A percentile compares a stretch with the other conserved stretches of the same genome.
Conservation (phyloP, 495 filamentous ascomycete species). For the Podospora pseudoanserina region DNA sequence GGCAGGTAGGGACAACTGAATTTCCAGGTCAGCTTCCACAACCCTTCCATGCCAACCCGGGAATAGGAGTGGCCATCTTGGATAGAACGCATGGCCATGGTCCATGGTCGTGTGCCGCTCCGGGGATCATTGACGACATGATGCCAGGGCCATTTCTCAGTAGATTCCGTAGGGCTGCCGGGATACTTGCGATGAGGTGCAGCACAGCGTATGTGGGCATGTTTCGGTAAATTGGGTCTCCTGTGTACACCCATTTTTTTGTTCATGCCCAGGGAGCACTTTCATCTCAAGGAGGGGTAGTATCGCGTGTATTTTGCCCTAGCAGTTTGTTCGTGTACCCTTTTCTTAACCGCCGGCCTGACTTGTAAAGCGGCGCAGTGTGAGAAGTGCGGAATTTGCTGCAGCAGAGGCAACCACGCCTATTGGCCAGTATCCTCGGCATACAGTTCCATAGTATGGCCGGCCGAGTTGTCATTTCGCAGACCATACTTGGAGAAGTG, state of each 20-base stretch:
- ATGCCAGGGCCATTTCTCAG: too few species aligned
- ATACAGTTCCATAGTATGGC: neutral
- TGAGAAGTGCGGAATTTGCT: conserved; percentile 12
- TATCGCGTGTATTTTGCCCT: neutral
- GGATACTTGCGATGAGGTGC: conserved; percentile 3
- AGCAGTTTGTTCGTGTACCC: neutral
- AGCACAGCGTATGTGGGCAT: neutral
- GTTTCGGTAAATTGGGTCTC: neutral
- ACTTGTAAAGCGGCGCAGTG: neutral
- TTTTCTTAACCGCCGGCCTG: neutral
- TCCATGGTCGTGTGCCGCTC: conserved; percentile 19
- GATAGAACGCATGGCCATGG: conserved; percentile 16
- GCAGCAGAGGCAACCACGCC: conserved; percentile 4
- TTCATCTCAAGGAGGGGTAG: neutral
- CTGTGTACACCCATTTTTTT: neutral
- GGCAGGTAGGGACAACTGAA: neutral
- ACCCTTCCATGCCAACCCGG: neutral
- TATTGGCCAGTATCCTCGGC: neutral
- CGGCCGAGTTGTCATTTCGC: neutral
- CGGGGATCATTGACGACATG: neutral
- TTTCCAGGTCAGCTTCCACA: neutral
- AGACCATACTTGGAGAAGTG: neutral
- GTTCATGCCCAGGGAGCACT: neutral
- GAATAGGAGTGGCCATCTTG: neutral
- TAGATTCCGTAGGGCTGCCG: neutral